Evolutionary conservation across 192 early-diverging fungal genomes (phyloP), one percentile per base, ranked within the genome.

Genomic region (Linnemannia zychae): DNA sequence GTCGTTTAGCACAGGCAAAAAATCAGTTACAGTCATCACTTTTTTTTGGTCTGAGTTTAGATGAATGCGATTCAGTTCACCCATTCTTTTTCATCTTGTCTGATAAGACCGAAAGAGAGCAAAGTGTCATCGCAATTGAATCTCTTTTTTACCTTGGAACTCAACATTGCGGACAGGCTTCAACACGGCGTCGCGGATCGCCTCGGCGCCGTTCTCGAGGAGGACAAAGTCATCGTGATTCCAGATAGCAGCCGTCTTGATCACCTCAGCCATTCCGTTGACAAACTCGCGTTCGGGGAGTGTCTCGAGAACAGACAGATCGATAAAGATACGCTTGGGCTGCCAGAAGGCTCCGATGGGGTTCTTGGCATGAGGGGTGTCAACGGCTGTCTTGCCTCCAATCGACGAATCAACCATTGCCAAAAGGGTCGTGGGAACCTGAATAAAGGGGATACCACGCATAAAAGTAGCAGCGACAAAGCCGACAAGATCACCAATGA

Each of bases 391-490:
- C 90, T 99, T 98, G 28, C 98, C 98, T 69, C 97, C 97, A 72
- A 99, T 96, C 20, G 97, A 98, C 17, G 97, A 98, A 87, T 99
- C 98, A 7, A 98, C 97, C 98, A 99, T 99, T 9, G 98, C 96
- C 80, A 98, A 90, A 31, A 99, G 88, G 22, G 97, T 97, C 4
- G 97, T 99, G 4, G 98, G 98, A 33, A 99, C 93, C 87, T 99
- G 98, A 22, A 99, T 89, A 82, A 97, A 92, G n/a, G 96, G 94
- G 60, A 96, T 92, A 28, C 98, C 98, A 60, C 98, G 94, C 98
- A 99, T 99, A 81, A 98, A 99, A 4, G 97, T 99, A 9, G 98
- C 95, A 15, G 98, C 98, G n/a, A 98, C 96, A 88, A 94, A 99
- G 67, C 98, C 98, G 28, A 95, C 93, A 71, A 99, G 87, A 88